These are phyloP conservation scores for Saccharum spontaneum DNA, from an alignment of 176 grass and related monocot genomes.

Conservation along the genomic window DNA sequence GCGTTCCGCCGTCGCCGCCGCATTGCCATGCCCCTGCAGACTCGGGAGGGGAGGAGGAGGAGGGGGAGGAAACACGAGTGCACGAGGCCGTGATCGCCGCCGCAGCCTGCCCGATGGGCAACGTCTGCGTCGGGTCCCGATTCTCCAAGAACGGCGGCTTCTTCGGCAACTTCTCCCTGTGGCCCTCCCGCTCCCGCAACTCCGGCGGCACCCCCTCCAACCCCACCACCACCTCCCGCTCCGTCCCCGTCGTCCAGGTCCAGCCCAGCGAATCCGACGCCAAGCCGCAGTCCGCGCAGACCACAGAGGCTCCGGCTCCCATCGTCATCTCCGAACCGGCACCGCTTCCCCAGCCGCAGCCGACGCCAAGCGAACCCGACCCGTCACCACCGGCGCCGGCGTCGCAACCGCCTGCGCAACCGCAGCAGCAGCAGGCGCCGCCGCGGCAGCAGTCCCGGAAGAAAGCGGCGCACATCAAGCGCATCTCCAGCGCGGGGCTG, in stretches of 20 bases:
- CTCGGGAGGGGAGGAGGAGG: not conserved
- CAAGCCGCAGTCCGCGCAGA: not conserved
- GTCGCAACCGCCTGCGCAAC: not conserved
- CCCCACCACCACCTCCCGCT: conserved; percentile 41
- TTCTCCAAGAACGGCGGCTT: conserved; percentile 47
- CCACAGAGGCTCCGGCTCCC: conserved; percentile 25
- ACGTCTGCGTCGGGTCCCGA: conserved; percentile 42
- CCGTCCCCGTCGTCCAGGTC: conserved; percentile 45
- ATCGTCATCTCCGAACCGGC: conserved; percentile 45
- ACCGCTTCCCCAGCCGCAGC: not conserved
- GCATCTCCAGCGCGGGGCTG: conserved; percentile 52
- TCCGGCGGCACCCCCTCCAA: conserved; percentile 11
- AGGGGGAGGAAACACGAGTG: not conserved
- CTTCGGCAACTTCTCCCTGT: conserved; percentile 39
- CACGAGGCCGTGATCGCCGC: not conserved
- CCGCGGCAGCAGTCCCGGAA: conserved; percentile 27
- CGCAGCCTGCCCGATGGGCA: conserved; percentile 45
- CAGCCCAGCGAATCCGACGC: conserved; percentile 22
- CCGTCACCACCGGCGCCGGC: not conserved
- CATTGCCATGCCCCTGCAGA: conserved; percentile 35
- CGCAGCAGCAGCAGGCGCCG: conserved; percentile 2
- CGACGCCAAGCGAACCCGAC: not conserved
- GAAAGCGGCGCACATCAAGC: conserved; percentile 52
- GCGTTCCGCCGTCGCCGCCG: conserved; percentile 36
- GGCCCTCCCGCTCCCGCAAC: conserved; percentile 13